Evolutionary conservation across 176 grass and related monocot genomes (phyloP), one percentile per base, ranked within the genome.

Genomic region (Puccinellia tenuiflora): DNA sequence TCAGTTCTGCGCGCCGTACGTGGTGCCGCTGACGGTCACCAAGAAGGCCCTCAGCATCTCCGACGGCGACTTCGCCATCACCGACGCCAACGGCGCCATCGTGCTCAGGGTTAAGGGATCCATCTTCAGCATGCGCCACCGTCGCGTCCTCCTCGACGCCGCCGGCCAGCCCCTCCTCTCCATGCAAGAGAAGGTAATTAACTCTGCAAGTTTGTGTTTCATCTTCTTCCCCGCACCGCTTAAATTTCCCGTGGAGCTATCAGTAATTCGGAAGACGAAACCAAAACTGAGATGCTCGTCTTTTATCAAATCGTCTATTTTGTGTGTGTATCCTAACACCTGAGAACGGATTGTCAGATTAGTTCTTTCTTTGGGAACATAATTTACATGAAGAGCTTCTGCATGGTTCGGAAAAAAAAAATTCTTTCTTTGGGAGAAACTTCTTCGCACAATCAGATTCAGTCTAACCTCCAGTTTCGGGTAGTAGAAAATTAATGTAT

Each of bases 111-210:
- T 92, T 63, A 60, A 90, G 80, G 94, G 89, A 60, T 35, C 61
- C 17, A 3, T 90, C 86, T 68, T 94, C 75, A 90, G 67, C 66
- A 10, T 97, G 76, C 89, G 64, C 20, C 79, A 52, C 35, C 91
- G 83, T 76, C 76, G 89, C 57, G 83, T 92, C 42, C 87, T 97
- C 35, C 77, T 77, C 28, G 87, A 97, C 75, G 55, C 85, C 74
- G 82, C 71, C 22, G 87, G 81, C 9, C 35, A 52, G 24, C 91
- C 91, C n/a, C 73, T 97, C 82, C 73, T 94, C 82, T 67, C 91
- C 81, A 86, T 97, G 87, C 64, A 80, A 0, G 79, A 88, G n/a
- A 94, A 97, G 91, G 89, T 93, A 28, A n/a, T n/a, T n/a, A n/a
- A 28, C 22, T 3, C 38, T 26, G 20, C 65, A 21, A 1, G 2